Evolutionary conservation across 2,329 filamentous ascomycete species (phyloP).

Genomic region (Fusarium verticillioides): DNA sequence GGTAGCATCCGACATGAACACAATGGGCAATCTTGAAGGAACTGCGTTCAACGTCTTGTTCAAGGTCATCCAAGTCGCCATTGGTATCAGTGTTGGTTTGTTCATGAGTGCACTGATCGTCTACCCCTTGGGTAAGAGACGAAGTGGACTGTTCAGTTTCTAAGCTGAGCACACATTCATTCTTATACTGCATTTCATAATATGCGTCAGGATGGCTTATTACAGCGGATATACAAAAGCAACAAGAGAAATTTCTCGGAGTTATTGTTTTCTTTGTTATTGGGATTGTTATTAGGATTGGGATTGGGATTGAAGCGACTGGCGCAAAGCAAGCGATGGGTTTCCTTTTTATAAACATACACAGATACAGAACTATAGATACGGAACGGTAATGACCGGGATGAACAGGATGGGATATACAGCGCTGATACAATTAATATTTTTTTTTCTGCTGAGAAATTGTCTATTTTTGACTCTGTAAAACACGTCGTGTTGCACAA

Average conservation of each 20-base stretch:
- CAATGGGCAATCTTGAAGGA: slow-evolving; percentile 51
- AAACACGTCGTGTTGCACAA: background rate
- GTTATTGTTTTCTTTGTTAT: background rate
- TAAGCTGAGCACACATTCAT: slow-evolving; percentile 41
- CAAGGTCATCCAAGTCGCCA: slow-evolving; percentile 70
- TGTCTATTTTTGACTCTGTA: background rate
- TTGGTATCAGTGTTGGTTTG: slow-evolving; percentile 70
- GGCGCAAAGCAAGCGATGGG: slow-evolving; percentile 34
- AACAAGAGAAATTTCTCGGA: background rate
- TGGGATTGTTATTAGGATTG: too few species aligned
- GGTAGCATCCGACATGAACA: slow-evolving; percentile 37
- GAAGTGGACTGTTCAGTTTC: slow-evolving; percentile 68
- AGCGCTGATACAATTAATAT: background rate
- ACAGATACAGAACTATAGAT: slow-evolving; percentile 8
- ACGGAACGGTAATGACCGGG: slow-evolving; percentile 20
- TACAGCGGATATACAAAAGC: background rate
- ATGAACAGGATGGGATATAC: slow-evolving; percentile 10
- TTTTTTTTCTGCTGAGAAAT: background rate
- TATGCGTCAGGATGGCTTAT: background rate
- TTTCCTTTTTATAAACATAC: background rate
- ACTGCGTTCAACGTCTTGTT: slow-evolving; percentile 65
- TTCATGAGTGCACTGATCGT: slow-evolving; percentile 66
- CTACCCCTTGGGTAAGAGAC: slow-evolving; percentile 67
- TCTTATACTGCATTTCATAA: background rate
- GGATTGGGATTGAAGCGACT: slow-evolving; percentile 7